phyloP scores from a whole-genome alignment of 2,329 filamentous ascomycete genomes.

The Hymenoscyphus occultus region DNA sequence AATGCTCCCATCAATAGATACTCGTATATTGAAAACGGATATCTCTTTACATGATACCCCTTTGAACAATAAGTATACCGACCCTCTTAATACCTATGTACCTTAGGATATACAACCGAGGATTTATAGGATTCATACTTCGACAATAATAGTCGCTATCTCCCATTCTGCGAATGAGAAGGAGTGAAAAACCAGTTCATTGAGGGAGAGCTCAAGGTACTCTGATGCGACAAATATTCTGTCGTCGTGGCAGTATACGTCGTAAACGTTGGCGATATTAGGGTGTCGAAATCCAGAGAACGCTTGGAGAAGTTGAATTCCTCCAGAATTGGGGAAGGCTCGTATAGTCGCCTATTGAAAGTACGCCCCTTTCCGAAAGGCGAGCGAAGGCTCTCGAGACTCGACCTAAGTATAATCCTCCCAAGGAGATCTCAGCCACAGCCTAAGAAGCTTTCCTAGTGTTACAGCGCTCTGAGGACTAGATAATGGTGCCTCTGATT shows the following conservation, averaged over 20 bases:
- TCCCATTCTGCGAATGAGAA: constrained; percentile 15
- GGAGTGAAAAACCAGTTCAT: constrained; percentile 10
- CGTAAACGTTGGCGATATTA: constrained; percentile 15
- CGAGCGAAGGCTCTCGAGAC: constrained; percentile 5
- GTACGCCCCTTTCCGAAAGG: constrained; percentile 8
- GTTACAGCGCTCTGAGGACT: not conserved
- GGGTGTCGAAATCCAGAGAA: constrained; percentile 12
- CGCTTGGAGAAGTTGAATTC: constrained; percentile 20
- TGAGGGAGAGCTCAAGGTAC: constrained; percentile 16
- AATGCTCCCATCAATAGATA: constrained; percentile 12
- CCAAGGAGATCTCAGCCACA: constrained; percentile 9
- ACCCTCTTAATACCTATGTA: constrained; percentile 12
- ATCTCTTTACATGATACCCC: constrained; percentile 16
- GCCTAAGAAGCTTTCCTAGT: not conserved
- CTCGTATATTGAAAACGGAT: constrained; percentile 13
- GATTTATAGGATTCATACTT: constrained; percentile 22
- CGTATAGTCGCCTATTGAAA: constrained; percentile 7
- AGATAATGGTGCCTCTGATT: not conserved
- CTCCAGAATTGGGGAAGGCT: constrained; percentile 10
- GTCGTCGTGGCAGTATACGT: constrained; percentile 15
- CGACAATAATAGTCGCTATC: constrained; percentile 13
- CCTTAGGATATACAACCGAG: constrained; percentile 10
- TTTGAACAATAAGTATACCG: constrained; percentile 14
- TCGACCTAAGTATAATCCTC: constrained; percentile 9
- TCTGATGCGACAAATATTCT: constrained; percentile 11